Evolutionary conservation across 2,329 filamentous ascomycete genomes (phyloP).

Genomic region (Ascochyta lentis): DNA sequence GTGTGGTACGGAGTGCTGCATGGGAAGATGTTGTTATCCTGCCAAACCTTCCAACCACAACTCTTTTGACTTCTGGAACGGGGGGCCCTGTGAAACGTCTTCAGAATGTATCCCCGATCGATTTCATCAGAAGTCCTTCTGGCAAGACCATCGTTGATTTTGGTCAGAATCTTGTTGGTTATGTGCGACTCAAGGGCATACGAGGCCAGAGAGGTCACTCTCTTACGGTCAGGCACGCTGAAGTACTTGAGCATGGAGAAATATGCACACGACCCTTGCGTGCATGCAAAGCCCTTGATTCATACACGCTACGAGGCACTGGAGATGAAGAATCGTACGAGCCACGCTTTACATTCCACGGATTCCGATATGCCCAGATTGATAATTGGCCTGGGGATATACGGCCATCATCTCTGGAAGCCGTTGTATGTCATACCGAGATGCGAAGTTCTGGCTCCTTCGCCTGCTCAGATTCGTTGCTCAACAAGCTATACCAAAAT

Average conservation of each 20-base stretch:
- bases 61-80: background rate
- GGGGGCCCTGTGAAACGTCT: background rate
- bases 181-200: slow-evolving; percentile 1
- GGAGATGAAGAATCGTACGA: background rate
- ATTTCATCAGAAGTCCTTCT: background rate
- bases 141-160: slow-evolving; percentile 2
- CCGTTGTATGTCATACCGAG: background rate
- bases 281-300: slow-evolving; percentile 1
- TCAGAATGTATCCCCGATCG: background rate
- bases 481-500: slow-evolving; percentile 62
- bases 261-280: background rate
- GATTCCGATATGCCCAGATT: slow-evolving; percentile 4
- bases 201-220: background rate
- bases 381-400: background rate
- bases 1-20: slow-evolving; percentile 41
- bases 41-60: background rate
- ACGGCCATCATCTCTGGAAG: background rate
- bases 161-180: slow-evolving; percentile 8
- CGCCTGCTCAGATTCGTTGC: background rate
- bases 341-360: slow-evolving; percentile 8
- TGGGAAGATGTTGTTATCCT: background rate
- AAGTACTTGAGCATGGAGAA: slow-evolving; percentile 7
- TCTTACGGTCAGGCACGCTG: background rate
- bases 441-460: slow-evolving; percentile 3
- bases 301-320: background rate